Base-by-base conservation (phyloP, 495 filamentous ascomycete genomes). In the Penicillium waksmanii region DNA sequence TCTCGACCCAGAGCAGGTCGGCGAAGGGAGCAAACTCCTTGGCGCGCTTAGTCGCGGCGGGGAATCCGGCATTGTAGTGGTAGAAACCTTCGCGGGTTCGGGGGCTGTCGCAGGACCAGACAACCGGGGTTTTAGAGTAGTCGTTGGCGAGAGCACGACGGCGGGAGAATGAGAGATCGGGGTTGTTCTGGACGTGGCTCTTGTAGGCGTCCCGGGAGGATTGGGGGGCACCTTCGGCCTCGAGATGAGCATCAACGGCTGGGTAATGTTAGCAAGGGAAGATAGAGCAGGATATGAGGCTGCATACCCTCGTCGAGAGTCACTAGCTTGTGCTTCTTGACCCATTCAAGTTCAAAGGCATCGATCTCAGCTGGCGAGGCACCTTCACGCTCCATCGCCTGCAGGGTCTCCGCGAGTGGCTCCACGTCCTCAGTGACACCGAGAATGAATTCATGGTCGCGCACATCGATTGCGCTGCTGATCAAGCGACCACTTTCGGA, bases 1-100 rank as follows among this genome's bases (percentile, higher is more conserved):
- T 98, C 77, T 98, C 95, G 11, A 98, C 89, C 95, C 95, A 98
- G 18, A 98, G 85, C 5, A 98, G 87, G 70, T 98, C 95, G 5
- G 95, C 93, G 71, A 90, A 96, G 3, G 95, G 95, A 3, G 84
- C 92, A 58, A 96, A 98, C 44, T 87, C 90, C 58, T 93, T 87
- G 2, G 94, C 92, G 55, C 95, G 89, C 76, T 97, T 97, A 40
- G 91, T 96, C 1, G 95, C 95, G 1, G 94, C 92, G 31, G 80
- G 75, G 79, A 97, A 87, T 53, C 95, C 95, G 8, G 92, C 91
- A 15, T 83, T 82, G 82, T 96, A 97, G 77, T 98, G 95, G 80
- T 97, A 98, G 82, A 89, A 95, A 36, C 95, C 95, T 69, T 98
- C 95, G 34, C 95, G 84, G 2, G 95, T 98, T 51, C 95, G 90